Evolutionary conservation across 768 basidiomycete genomes (phyloP).

Genomic region (Termitomyces sp.): DNA sequence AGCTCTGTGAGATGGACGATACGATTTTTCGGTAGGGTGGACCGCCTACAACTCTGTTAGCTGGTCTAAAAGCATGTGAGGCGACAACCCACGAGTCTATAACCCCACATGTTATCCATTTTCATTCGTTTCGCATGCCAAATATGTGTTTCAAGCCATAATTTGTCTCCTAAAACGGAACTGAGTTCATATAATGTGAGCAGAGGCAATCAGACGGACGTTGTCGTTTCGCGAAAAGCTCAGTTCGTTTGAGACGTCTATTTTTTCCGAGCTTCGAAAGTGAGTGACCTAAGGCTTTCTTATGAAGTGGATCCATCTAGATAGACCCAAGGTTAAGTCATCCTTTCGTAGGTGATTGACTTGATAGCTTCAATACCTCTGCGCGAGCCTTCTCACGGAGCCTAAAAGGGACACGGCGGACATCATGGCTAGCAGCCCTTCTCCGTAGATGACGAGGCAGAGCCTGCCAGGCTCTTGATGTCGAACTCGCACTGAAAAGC

Average conservation of each 20-base stretch:
- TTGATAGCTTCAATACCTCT: constrained; percentile 53
- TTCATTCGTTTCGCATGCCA: constrained; percentile 98
- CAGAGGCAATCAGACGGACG: constrained; percentile 33
- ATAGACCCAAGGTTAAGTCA: neutral
- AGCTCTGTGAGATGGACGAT: constrained; percentile 87
- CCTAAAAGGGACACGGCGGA: constrained; percentile 82
- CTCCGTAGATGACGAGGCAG: constrained; percentile 88
- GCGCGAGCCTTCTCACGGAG: constrained; percentile 75
- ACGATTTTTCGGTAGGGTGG: constrained; percentile 87
- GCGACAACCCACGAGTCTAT: constrained; percentile 57
- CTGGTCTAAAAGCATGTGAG: neutral
- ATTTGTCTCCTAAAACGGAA: constrained; percentile 60
- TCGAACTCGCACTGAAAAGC: constrained; percentile 51
- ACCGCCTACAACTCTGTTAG: constrained; percentile 46
- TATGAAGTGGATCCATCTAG: constrained; percentile 44
- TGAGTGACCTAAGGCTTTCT: constrained; percentile 32
- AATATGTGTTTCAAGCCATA: constrained; percentile 93
- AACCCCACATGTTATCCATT: constrained; percentile 92
- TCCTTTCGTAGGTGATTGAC: neutral
- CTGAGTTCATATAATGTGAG: neutral
- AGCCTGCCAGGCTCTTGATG: constrained; percentile 86
- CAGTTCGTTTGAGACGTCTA: constrained; percentile 52
- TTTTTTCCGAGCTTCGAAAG: constrained; percentile 61
- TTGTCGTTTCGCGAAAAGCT: constrained; percentile 65
- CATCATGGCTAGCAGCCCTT: constrained; percentile 92